These are phyloP conservation scores for Rhizopogon roseolus DNA, from an alignment of 768 basidiomycete species.

Conservation along the genomic window DNA sequence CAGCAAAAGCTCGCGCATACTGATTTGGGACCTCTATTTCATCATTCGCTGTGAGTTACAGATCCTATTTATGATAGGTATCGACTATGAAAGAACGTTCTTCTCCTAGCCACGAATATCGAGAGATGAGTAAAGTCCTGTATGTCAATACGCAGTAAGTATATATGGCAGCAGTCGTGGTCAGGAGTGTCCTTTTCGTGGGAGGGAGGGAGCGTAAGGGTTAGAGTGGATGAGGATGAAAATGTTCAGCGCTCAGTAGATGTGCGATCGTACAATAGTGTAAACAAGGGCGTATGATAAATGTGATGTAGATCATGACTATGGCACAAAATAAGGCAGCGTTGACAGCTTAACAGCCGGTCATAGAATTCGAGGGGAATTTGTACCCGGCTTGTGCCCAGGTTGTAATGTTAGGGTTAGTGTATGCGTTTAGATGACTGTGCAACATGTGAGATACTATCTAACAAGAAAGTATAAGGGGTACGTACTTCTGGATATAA, in stretches of 20 bases:
- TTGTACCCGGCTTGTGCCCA: constrained; percentile 75
- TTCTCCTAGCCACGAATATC: not conserved
- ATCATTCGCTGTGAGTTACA: not conserved
- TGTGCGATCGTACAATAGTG: constrained; percentile 22
- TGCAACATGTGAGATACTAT: constrained; percentile 5
- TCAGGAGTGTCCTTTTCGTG: not conserved
- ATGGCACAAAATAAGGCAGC: constrained; percentile 13
- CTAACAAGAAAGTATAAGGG: not conserved
- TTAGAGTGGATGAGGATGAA: not conserved
- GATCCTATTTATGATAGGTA: constrained; percentile 1
- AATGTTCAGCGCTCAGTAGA: constrained; percentile 11
- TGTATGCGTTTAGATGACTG: constrained; percentile 52
- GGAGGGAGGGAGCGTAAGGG: not conserved
- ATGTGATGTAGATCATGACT: constrained; percentile 2
- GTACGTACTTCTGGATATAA: constrained; percentile 65
- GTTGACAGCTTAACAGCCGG: constrained; percentile 28
- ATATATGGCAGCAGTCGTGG: not conserved
- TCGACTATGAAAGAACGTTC: not conserved
- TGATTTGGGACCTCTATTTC: not conserved
- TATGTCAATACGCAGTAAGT: not conserved
- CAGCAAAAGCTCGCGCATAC: not conserved
- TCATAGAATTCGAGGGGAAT: constrained; percentile 63
- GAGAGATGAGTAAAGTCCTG: not conserved
- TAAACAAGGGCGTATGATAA: constrained; percentile 10
- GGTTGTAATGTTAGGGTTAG: constrained; percentile 79